Conservation (phyloP, 2,329 filamentous ascomycete species). For the Chrysoporthe cubensis region DNA sequence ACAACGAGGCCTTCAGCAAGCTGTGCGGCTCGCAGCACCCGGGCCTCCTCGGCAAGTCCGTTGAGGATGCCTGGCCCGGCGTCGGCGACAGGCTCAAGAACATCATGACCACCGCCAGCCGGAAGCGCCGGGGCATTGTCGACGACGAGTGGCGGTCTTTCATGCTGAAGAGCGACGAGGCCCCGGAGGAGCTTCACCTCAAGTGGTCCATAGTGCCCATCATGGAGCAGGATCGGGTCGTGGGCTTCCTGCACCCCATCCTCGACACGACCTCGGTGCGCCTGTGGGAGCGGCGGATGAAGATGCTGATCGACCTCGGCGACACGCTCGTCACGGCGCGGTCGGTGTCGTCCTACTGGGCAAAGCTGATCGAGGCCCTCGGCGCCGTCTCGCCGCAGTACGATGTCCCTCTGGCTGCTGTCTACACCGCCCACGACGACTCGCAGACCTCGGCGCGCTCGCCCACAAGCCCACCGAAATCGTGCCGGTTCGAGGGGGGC, state of each 20-base stretch:
- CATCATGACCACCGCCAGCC: slow-evolving; percentile 41
- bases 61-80: slow-evolving; percentile 65
- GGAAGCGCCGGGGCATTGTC: slow-evolving; percentile 39
- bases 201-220: slow-evolving; percentile 54
- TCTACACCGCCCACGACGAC: slow-evolving; percentile 54
- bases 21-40: slow-evolving; percentile 70
- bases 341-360: slow-evolving; percentile 53
- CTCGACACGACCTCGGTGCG: slow-evolving; percentile 52
- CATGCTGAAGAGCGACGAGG: slow-evolving; percentile 45
- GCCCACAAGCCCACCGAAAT: slow-evolving; percentile 38
- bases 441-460: slow-evolving; percentile 34
- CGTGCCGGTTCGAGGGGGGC: slow-evolving; percentile 49
- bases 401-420: slow-evolving; percentile 55
- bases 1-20: slow-evolving; percentile 68
- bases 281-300: slow-evolving; percentile 53
- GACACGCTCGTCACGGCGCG: slow-evolving; percentile 48
- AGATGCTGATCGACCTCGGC: slow-evolving; percentile 54
- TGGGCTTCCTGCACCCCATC: slow-evolving; percentile 53
- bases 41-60: slow-evolving; percentile 60
- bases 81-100: slow-evolving; percentile 42
- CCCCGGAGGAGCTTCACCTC: slow-evolving; percentile 51
- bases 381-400: slow-evolving; percentile 48
- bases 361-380: slow-evolving; percentile 48
- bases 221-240: slow-evolving; percentile 44
- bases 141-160: slow-evolving; percentile 53